Percentiles rank a stretch among this genome's conserved stretches.
phyloP scores from a whole-genome alignment of 805 yeast genomes.

The Metschnikowia continentalis region DNA sequence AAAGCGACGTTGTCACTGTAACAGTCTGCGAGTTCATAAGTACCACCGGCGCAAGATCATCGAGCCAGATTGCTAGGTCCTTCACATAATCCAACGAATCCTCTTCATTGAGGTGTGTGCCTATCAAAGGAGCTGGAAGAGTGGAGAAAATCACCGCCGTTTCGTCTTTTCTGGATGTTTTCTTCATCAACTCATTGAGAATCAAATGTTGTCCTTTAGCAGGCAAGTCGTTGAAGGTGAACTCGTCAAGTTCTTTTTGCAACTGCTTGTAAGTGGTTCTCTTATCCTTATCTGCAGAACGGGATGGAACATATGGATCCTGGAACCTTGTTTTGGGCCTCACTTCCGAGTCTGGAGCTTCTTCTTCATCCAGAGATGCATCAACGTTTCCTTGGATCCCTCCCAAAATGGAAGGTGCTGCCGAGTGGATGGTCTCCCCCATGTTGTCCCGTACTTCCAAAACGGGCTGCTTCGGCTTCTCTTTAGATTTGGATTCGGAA shows the following conservation, averaged over 20 bases:
- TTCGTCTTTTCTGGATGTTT: constrained; percentile 44
- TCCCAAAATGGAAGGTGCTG: constrained; percentile 2
- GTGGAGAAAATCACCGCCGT: constrained; percentile 85
- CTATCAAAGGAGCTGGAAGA: constrained; percentile 80
- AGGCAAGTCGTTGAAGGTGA: constrained; percentile 80
- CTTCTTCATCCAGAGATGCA: constrained; percentile 1
- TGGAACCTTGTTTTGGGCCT: neutral
- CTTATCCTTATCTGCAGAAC: constrained; percentile 9
- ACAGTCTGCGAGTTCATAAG: constrained; percentile 87
- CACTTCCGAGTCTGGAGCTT: neutral
- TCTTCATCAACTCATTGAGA: constrained; percentile 77
- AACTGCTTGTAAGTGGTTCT: constrained; percentile 29
- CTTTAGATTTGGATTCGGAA: constrained; percentile 10
- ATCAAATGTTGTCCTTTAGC: constrained; percentile 88
- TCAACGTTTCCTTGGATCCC: constrained; percentile 1
- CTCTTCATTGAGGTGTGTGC: constrained; percentile 67
- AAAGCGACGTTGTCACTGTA: constrained; percentile 92
- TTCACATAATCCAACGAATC: constrained; percentile 74
- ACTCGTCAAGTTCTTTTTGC: constrained; percentile 32
- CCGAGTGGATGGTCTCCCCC: constrained; percentile 1
- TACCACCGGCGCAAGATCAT: constrained; percentile 76
- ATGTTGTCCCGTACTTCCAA: neutral
- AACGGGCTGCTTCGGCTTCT: neutral
- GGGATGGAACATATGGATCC: neutral
- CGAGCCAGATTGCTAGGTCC: constrained; percentile 75